Evolutionary conservation across 2,329 filamentous ascomycete species (phyloP).

Genomic region (Podosphaera fusca): DNA sequence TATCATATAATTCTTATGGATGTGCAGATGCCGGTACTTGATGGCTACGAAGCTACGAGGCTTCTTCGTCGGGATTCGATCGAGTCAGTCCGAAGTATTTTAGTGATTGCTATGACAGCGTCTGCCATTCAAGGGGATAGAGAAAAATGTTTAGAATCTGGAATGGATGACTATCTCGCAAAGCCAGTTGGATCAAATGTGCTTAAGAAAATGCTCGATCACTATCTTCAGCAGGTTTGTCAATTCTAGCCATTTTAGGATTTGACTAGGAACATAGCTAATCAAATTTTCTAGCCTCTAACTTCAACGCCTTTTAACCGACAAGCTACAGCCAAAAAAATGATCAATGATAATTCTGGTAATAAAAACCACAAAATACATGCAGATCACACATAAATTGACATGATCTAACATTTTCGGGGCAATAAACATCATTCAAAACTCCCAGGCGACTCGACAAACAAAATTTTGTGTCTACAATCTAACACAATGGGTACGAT

Average conservation of each 20-base stretch:
- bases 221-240: constrained; percentile 26
- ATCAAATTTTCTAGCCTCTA: not conserved
- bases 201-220: constrained; percentile 60
- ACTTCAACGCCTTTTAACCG: not conserved
- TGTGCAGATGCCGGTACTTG: constrained; percentile 83
- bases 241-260: not conserved
- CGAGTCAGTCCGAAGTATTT: constrained; percentile 52
- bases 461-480: no score
- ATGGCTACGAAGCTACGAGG: constrained; percentile 79
- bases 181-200: constrained; percentile 85
- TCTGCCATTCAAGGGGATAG: constrained; percentile 83
- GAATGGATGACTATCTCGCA: constrained; percentile 94
- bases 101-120: constrained; percentile 97
- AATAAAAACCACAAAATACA: not conserved
- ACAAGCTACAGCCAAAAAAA: not conserved
- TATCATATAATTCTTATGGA: constrained; percentile 92
- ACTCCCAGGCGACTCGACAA: no score
- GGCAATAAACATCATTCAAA: no score
- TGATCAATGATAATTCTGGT: not conserved
- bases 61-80: constrained; percentile 56
- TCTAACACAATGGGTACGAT: no score
- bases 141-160: constrained; percentile 83
- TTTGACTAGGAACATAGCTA: not conserved
- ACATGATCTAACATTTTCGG: no score
- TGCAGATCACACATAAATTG: not conserved